These are phyloP conservation scores for Phaseolus coccineus DNA, from an alignment of 331 rosid species.

Conservation along the genomic window DNA sequence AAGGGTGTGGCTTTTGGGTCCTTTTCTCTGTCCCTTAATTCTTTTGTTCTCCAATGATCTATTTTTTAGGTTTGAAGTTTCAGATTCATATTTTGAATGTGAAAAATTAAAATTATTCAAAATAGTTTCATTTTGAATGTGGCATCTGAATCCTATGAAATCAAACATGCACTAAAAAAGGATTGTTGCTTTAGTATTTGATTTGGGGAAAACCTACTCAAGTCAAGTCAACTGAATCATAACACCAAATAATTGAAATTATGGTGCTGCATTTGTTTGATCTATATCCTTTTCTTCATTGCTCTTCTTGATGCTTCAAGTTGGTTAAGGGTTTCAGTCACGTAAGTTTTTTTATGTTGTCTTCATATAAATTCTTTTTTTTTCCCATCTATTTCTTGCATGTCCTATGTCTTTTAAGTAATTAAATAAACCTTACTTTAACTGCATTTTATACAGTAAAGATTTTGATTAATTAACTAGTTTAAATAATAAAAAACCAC, in stretches of 20 bases:
- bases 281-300: not conserved
- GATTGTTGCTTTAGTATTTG: not conserved
- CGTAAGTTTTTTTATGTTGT: too few species aligned
- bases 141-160: too few species aligned
- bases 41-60: not conserved
- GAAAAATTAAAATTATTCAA: too few species aligned
- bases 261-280: not conserved
- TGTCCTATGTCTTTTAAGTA: too few species aligned
- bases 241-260: not conserved
- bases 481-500: too few species aligned
- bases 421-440: too few species aligned
- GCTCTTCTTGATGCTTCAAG: not conserved
- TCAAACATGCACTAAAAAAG: not conserved
- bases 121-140: not conserved
- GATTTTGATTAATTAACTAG: too few species aligned
- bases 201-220: not conserved
- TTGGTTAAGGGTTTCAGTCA: not conserved
- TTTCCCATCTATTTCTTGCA: too few species aligned
- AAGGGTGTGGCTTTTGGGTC: conserved; percentile 13
- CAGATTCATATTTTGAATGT: too few species aligned
- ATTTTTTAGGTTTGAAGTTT: too few species aligned
- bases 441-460: too few species aligned
- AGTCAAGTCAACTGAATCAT: not conserved
- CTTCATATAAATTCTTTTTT: too few species aligned
- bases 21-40: not conserved